Evolutionary conservation across 2,329 filamentous ascomycete species (phyloP).

Genomic region (Xylaria sp.): DNA sequence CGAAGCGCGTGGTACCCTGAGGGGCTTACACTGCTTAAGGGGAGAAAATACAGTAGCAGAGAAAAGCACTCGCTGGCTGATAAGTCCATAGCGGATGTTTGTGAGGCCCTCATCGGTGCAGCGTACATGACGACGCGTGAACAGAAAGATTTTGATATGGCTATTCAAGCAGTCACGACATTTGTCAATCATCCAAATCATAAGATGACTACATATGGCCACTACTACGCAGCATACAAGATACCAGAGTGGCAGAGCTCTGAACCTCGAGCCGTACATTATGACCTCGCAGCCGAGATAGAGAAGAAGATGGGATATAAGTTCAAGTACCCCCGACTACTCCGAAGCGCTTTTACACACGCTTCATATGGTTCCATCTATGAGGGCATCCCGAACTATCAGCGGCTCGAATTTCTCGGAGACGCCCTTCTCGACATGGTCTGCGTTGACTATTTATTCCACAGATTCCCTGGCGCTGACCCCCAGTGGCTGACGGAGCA

Average conservation of each 20-base stretch:
- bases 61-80: slow-evolving; percentile 77
- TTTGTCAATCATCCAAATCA: slow-evolving; percentile 78
- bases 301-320: slow-evolving; percentile 64
- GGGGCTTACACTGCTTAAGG: slow-evolving; percentile 75
- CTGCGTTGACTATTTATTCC: slow-evolving; percentile 84
- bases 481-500: slow-evolving; percentile 98
- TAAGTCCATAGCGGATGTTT: slow-evolving; percentile 94
- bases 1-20: slow-evolving; percentile 90
- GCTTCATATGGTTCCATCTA: slow-evolving; percentile 80
- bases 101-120: slow-evolving; percentile 92
- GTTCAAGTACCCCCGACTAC: slow-evolving; percentile 79
- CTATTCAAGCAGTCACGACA: slow-evolving; percentile 71
- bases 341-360: slow-evolving; percentile 88
- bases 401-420: slow-evolving; percentile 90
- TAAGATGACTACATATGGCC: slow-evolving; percentile 72
- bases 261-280: slow-evolving; percentile 71
- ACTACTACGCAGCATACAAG: slow-evolving; percentile 77
- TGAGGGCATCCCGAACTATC: slow-evolving; percentile 86
- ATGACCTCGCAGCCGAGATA: slow-evolving; percentile 73
- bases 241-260: slow-evolving; percentile 76
- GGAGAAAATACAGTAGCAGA: slow-evolving; percentile 68
- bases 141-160: slow-evolving; percentile 62
- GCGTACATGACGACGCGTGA: slow-evolving; percentile 67
- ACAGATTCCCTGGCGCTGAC: slow-evolving; percentile 78
- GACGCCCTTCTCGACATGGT: slow-evolving; percentile 72